Evolutionary conservation across 331 rosid species (phyloP).

Genomic region (Malus hybrid): DNA sequence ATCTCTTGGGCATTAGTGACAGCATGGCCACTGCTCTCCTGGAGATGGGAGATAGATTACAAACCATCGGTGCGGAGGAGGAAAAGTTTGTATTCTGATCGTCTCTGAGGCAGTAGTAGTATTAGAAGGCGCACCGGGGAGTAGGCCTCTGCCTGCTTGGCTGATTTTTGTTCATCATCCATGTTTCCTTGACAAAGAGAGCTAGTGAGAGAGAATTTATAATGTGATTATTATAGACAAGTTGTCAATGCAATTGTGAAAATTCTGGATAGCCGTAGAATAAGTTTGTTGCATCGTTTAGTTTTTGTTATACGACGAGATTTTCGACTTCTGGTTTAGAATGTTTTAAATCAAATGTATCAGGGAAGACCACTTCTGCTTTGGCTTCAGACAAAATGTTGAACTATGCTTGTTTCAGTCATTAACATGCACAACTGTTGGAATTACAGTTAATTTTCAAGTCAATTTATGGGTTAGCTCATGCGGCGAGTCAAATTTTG

Average conservation of each 20-base stretch:
- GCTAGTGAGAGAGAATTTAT: background rate
- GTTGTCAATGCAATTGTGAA: background rate
- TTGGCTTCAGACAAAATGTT: slow-evolving; percentile 14
- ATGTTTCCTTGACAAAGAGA: slow-evolving; percentile 3
- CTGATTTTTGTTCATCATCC: slow-evolving; percentile 27
- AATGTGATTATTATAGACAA: slow-evolving; percentile 14
- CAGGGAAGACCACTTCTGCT: background rate
- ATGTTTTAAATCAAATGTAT: background rate
- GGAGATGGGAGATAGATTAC: slow-evolving; percentile 61
- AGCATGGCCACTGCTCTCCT: slow-evolving; percentile 58
- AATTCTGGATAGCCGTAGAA: background rate
- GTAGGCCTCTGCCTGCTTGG: slow-evolving; percentile 14
- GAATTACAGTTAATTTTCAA: background rate
- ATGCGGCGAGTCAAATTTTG: background rate
- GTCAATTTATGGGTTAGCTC: background rate
- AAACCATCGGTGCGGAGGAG: slow-evolving; percentile 48
- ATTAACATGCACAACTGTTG: background rate
- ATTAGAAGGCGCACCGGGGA: slow-evolving; percentile 29
- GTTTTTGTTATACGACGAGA: background rate
- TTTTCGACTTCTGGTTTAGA: background rate
- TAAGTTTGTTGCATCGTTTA: background rate
- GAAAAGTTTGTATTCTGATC: slow-evolving; percentile 76
- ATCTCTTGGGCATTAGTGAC: slow-evolving; percentile 77
- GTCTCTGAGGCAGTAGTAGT: background rate
- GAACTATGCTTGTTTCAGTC: background rate